phyloP scores from a whole-genome alignment of 352 stramenopile genomes.

The Phytophthora hybrid region DNA sequence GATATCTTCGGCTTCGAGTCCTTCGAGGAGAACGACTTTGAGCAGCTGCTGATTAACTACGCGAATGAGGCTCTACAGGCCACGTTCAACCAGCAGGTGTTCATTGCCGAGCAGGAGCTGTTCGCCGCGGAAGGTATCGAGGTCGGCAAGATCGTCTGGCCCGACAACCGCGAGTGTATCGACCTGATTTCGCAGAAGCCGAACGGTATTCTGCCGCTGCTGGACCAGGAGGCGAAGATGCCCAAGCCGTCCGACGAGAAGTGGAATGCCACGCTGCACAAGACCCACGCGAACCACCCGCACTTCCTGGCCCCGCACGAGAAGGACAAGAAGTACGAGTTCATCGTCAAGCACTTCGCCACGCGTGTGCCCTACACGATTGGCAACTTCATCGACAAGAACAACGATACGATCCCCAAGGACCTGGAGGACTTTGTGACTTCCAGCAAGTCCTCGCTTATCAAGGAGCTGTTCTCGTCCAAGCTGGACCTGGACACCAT shows the following conservation, averaged over 20 bases:
- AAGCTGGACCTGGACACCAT: conserved; percentile 67
- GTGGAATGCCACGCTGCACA: conserved; percentile 86
- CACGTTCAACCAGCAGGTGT: conserved; percentile 92
- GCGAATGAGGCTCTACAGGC: conserved; percentile 90
- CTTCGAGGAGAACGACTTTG: conserved; percentile 94
- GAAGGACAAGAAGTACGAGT: conserved; percentile 93
- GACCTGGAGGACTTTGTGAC: conserved; percentile 92
- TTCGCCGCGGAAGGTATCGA: conserved; percentile 86
- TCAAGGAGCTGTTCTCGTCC: conserved; percentile 85
- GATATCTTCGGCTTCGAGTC: conserved; percentile 99
- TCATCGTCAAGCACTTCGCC: conserved; percentile 97
- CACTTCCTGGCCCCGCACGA: conserved; percentile 85
- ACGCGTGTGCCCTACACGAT: conserved; percentile 95
- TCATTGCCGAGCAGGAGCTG: conserved; percentile 87
- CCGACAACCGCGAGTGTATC: conserved; percentile 89
- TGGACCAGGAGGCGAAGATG: conserved; percentile 85
- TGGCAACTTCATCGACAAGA: conserved; percentile 97
- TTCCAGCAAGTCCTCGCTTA: conserved; percentile 77
- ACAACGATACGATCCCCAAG: conserved; percentile 95
- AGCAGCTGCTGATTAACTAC: conserved; percentile 93
- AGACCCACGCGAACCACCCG: conserved; percentile 71
- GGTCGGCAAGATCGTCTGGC: conserved; percentile 84
- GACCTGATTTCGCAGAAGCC: conserved; percentile 85
- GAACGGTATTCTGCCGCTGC: conserved; percentile 79
- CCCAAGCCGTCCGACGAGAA: conserved; percentile 88